Conservation (phyloP, 2,329 filamentous ascomycete genomes). For the Waltergamsia citrina region DNA sequence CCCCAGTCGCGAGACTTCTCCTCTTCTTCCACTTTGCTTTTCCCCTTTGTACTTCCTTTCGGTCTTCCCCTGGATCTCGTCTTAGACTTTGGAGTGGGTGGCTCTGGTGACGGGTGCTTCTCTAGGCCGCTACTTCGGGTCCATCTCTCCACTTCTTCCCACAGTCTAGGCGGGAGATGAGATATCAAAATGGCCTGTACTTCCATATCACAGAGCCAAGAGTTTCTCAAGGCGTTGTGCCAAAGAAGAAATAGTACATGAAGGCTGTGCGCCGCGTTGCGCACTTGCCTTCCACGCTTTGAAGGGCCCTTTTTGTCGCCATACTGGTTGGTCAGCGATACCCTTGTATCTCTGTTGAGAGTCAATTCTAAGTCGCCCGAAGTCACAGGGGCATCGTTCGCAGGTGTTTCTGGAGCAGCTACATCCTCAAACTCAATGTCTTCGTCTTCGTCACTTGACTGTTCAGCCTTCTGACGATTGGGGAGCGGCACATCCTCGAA, state of each 20-base stretch:
- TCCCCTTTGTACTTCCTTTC: slow-evolving; percentile 28
- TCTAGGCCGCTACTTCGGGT: slow-evolving; percentile 56
- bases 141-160: slow-evolving; percentile 67
- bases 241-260: slow-evolving; percentile 84
- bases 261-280: slow-evolving; percentile 72
- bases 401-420: slow-evolving; percentile 49
- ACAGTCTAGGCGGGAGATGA: slow-evolving; percentile 59
- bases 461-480: slow-evolving; percentile 28
- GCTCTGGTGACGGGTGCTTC: slow-evolving; percentile 22
- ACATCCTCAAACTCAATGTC: slow-evolving; percentile 53
- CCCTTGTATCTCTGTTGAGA: slow-evolving; percentile 46
- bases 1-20: slow-evolving; percentile 56
- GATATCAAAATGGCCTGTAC: slow-evolving; percentile 68
- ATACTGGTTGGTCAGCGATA: slow-evolving; percentile 51
- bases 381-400: slow-evolving; percentile 35
- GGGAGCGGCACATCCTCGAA: slow-evolving; percentile 34
- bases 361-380: slow-evolving; percentile 68
- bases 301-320: slow-evolving; percentile 73
- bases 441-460: slow-evolving; percentile 19
- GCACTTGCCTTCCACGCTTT: slow-evolving; percentile 72
- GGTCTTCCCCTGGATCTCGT: slow-evolving; percentile 10
- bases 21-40: slow-evolving; percentile 14
- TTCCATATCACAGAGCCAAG: slow-evolving; percentile 70
- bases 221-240: slow-evolving; percentile 80
- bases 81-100: slow-evolving; percentile 12